Evolutionary conservation across 345 rosid genomes (phyloP).

Genomic region (Sisymbrium irio): DNA sequence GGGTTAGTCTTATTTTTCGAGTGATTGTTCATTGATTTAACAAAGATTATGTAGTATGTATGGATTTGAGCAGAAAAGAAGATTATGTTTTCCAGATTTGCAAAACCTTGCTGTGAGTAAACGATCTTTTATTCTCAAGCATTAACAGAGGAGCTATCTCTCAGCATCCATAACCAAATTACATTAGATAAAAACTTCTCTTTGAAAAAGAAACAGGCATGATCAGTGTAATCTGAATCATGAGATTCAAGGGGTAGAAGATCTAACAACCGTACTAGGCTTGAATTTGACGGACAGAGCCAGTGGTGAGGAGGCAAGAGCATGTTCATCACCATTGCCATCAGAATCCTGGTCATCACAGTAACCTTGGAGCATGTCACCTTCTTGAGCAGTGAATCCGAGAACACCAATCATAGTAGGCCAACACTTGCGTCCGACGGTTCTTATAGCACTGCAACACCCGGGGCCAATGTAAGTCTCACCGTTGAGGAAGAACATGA

Average conservation of each 20-base stretch:
- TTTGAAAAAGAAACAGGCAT: neutral
- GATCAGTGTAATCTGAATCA: neutral
- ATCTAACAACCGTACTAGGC: conserved; percentile 14
- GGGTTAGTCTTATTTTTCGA: neutral
- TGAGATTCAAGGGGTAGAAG: conserved; percentile 16
- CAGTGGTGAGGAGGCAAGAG: conserved; percentile 31
- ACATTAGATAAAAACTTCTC: conserved; percentile 1
- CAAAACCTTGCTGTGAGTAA: neutral
- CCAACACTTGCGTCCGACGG: conserved; percentile 55
- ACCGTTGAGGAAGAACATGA: conserved; percentile 71
- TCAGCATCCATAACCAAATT: neutral
- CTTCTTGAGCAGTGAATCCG: conserved; percentile 67
- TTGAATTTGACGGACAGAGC: conserved; percentile 6
- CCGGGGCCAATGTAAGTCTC: conserved; percentile 59
- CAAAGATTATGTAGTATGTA: neutral
- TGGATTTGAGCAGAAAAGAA: neutral
- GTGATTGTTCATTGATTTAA: conserved; percentile 1
- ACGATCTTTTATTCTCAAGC: conserved; percentile 12
- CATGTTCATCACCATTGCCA: neutral
- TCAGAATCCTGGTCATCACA: conserved; percentile 41
- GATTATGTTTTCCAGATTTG: neutral
- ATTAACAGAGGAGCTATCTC: conserved; percentile 2
- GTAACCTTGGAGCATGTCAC: conserved; percentile 65
- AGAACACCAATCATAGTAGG: conserved; percentile 54
- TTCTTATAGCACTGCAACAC: conserved; percentile 65